phyloP scores from a whole-genome alignment of 495 filamentous ascomycete species.

The Poronia punctata region DNA sequence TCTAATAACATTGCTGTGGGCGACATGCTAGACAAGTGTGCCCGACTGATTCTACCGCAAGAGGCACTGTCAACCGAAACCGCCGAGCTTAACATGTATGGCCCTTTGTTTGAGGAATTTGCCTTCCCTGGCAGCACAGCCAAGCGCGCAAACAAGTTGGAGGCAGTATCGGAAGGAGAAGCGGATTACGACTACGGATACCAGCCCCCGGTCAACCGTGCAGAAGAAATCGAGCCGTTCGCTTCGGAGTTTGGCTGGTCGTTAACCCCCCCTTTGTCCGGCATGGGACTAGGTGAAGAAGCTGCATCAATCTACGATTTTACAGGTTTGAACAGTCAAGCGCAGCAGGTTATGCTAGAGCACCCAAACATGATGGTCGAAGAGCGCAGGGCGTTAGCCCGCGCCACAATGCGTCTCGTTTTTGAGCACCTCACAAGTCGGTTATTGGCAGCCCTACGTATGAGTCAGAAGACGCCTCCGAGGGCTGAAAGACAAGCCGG shows the following conservation, averaged over 20 bases:
- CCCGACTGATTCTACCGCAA: constrained; percentile 61
- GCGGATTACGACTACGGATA: constrained; percentile 46
- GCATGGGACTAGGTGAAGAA: background rate
- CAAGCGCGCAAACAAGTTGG: constrained; percentile 4
- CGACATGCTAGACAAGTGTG: constrained; percentile 77
- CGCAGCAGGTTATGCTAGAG: constrained; percentile 21
- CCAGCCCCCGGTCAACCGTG: constrained; percentile 43
- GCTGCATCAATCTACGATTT: constrained; percentile 25
- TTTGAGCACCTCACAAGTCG: constrained; percentile 83
- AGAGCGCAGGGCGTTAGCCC: constrained; percentile 59
- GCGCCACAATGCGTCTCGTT: constrained; percentile 64
- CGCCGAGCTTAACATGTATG: constrained; percentile 61
- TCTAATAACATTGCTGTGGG: constrained; percentile 74
- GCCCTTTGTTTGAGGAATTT: constrained; percentile 65
- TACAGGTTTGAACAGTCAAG: constrained; percentile 27
- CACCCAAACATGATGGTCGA: constrained; percentile 23
- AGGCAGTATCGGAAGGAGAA: constrained; percentile 12
- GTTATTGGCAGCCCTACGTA: constrained; percentile 55
- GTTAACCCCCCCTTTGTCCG: constrained; percentile 28
- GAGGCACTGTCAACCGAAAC: constrained; percentile 31
- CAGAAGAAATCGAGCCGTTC: constrained; percentile 41
- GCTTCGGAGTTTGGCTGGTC: constrained; percentile 21
- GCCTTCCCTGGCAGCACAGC: constrained; percentile 53
- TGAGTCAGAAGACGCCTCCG: background rate
- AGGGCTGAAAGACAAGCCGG: background rate